Conservation (phyloP, 257 asterid genomes). For the Nicotiana undulata region DNA sequence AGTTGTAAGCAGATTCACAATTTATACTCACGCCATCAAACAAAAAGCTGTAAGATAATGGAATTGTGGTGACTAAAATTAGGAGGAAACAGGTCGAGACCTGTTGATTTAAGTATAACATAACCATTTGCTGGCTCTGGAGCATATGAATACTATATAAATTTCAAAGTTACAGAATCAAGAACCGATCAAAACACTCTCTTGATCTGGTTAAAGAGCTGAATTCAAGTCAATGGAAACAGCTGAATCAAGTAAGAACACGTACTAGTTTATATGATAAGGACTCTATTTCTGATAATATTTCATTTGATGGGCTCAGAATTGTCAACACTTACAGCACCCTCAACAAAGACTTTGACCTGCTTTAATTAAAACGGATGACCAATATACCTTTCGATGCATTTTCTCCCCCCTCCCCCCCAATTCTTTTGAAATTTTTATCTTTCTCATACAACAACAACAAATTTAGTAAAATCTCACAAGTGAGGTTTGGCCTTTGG, state of each 20-base stretch:
- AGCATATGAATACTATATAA: not conserved
- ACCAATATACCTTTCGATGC: not conserved
- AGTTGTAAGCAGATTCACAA: not conserved
- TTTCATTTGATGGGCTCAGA: not conserved
- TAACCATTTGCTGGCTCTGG: not conserved
- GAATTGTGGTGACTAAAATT: not conserved
- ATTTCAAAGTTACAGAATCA: not conserved
- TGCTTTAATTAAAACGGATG: not conserved
- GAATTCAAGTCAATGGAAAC: not conserved
- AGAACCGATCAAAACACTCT: not conserved
- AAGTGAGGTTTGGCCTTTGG: too few species aligned
- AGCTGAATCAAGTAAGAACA: not conserved
- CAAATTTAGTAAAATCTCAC: too few species aligned
- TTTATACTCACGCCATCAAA: not conserved
- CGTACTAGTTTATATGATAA: too few species aligned
- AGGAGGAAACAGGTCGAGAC: not conserved
- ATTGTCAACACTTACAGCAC: not conserved
- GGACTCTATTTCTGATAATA: not conserved
- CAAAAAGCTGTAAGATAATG: not conserved
- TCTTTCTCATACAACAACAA: too few species aligned
- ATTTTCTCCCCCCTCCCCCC: not conserved
- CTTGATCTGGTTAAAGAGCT: not conserved
- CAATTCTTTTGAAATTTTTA: too few species aligned
- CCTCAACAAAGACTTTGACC: not conserved
- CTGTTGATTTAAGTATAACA: not conserved